Percentiles rank a stretch among this genome's conserved stretches.
Conservation (phyloP, 225 moss, liverwort and hornwort species). For the Straminergon stramineum region DNA sequence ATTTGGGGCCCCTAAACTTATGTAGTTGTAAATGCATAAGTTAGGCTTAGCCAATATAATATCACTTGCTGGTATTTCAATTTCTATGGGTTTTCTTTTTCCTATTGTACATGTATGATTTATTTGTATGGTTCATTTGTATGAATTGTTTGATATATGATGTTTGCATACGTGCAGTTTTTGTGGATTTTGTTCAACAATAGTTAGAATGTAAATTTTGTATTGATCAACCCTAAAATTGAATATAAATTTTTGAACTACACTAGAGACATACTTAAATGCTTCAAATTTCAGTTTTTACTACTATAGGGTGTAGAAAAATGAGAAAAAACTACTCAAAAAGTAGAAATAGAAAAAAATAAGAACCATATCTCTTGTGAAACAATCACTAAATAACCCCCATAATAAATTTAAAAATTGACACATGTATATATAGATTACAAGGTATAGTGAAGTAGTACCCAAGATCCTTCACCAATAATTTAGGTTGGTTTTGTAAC, state of each 20-base stretch:
- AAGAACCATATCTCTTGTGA: no score
- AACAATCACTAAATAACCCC: no score
- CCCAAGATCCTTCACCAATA: not conserved
- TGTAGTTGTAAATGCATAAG: not conserved
- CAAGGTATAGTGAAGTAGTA: no score
- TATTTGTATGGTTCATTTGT: not conserved
- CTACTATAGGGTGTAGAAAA: not conserved
- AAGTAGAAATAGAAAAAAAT: no score
- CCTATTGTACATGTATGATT: not conserved
- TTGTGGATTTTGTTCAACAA: not conserved
- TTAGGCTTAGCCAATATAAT: not conserved
- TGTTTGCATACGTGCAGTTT: no score
- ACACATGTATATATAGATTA: no score
- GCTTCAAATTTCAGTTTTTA: not conserved
- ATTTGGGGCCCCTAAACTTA: not conserved
- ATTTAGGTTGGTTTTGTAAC: not conserved
- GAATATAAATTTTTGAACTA: not conserved
- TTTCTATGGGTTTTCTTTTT: accelerated
- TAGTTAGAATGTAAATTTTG: not conserved
- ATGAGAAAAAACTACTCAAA: no score
- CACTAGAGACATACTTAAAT: not conserved
- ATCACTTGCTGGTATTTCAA: not conserved
- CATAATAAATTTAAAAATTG: no score
- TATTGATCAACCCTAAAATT: not conserved
- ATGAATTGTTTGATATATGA: not conserved